Conservation (phyloP, 768 basidiomycete species). For the Suillus decipiens region DNA sequence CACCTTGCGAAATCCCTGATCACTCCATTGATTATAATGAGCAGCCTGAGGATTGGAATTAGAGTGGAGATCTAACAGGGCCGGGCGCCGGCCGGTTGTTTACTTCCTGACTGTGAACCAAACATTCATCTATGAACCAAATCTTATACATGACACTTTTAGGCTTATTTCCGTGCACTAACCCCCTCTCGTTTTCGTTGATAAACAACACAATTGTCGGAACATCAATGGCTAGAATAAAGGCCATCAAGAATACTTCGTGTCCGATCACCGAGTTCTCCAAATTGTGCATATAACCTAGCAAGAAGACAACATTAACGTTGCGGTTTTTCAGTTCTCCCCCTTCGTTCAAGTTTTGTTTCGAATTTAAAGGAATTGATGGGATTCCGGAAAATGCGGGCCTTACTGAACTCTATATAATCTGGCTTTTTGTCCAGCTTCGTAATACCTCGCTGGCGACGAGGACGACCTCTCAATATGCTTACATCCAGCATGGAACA, state of each 20-base stretch:
- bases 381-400: background rate
- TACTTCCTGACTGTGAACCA: background rate
- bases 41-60: too few relatives aligned
- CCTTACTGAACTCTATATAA: slow-evolving; percentile 3
- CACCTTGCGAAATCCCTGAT: too few relatives aligned
- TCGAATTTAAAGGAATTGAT: background rate
- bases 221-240: slow-evolving; percentile 5
- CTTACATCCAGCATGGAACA: slow-evolving; percentile 4
- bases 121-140: background rate
- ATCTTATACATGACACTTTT: background rate
- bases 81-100: background rate
- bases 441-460: background rate
- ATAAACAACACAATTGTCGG: background rate
- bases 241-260: background rate
- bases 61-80: too few relatives aligned
- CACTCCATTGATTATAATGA: too few relatives aligned
- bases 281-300: background rate
- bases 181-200: background rate
- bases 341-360: background rate
- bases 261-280: background rate
- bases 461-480: background rate
- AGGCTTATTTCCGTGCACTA: background rate
- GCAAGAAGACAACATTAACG: slow-evolving; percentile 4
- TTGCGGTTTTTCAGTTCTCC: background rate
- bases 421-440: background rate